phyloP scores from a whole-genome alignment of 2,329 filamentous ascomycete genomes.

The Polytolypa hystricis region DNA sequence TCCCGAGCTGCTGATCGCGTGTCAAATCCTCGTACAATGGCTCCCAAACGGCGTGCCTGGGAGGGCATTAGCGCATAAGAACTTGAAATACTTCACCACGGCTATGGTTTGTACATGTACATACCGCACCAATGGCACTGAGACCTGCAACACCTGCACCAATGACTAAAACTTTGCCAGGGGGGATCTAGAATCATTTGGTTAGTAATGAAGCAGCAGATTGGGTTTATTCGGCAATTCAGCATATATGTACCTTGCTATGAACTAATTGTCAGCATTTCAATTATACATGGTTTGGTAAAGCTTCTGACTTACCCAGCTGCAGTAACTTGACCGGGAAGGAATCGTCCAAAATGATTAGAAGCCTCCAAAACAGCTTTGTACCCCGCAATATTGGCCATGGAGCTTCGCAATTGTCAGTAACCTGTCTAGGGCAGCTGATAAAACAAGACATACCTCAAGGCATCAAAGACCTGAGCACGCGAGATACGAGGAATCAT shows the following conservation, averaged over 20 bases:
- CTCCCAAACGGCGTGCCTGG: constrained; percentile 72
- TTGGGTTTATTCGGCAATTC: too few relatives aligned
- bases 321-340: constrained; percentile 82
- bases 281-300: background rate
- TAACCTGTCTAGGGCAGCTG: background rate
- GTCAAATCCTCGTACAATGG: constrained; percentile 82
- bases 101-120: constrained; percentile 1
- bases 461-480: constrained; percentile 76
- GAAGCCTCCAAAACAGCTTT: constrained; percentile 84
- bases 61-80: too few relatives aligned
- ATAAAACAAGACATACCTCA: constrained; percentile 33
- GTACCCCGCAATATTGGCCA: constrained; percentile 92
- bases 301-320: constrained; percentile 46
- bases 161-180: constrained; percentile 81
- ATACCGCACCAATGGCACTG: constrained; percentile 52
- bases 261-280: constrained; percentile 17
- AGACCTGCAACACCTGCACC: constrained; percentile 81
- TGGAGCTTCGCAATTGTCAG: constrained; percentile 47
- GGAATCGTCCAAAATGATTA: constrained; percentile 76
- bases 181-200: constrained; percentile 52
- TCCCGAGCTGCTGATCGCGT: constrained; percentile 80
- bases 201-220: constrained; percentile 10
- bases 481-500: constrained; percentile 83
- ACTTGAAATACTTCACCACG: constrained; percentile 6
- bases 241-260: constrained; percentile 10